These are phyloP conservation scores for Aspergillus olivimuriae DNA, from an alignment of 495 filamentous ascomycete genomes.

Conservation along the genomic window DNA sequence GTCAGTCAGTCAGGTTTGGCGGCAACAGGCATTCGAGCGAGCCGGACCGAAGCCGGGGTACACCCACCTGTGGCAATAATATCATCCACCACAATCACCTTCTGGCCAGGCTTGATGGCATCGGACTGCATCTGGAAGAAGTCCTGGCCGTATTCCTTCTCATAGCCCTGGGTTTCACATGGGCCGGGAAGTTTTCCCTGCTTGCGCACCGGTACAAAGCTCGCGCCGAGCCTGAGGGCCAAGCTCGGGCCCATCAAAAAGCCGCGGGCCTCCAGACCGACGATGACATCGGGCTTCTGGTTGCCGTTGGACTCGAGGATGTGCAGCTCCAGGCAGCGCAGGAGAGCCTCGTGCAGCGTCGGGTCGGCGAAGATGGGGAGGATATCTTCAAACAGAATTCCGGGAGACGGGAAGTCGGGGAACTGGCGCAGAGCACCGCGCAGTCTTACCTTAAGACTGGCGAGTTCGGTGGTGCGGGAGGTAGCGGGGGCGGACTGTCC, in stretches of 20 bases:
- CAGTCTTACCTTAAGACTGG: slow-evolving; percentile 83
- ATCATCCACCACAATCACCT: slow-evolving; percentile 90
- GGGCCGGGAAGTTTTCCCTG: slow-evolving; percentile 92
- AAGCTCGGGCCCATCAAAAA: slow-evolving; percentile 93
- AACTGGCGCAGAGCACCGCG: slow-evolving; percentile 61
- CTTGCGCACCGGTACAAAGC: slow-evolving; percentile 93
- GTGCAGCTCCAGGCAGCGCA: slow-evolving; percentile 84
- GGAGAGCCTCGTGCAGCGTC: slow-evolving; percentile 64
- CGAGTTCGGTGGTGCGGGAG: slow-evolving; percentile 80
- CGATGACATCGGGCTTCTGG: slow-evolving; percentile 77
- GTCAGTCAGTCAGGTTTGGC: slow-evolving; percentile 1
- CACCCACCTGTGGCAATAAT: slow-evolving; percentile 93
- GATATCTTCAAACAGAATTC: slow-evolving; percentile 98
- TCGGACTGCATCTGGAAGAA: slow-evolving; percentile 92
- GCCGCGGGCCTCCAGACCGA: slow-evolving; percentile 89
- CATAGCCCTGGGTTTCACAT: slow-evolving; percentile 70
- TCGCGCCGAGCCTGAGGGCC: slow-evolving; percentile 76
- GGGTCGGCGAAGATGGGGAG: slow-evolving; percentile 87
- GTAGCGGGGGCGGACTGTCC: slow-evolving; percentile 46
- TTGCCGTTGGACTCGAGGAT: slow-evolving; percentile 46
- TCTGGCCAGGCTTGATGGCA: slow-evolving; percentile 78
- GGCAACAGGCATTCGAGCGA: neutral
- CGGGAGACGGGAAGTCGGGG: slow-evolving; percentile 89
- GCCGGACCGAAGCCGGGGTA: neutral
- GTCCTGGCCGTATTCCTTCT: slow-evolving; percentile 97